phyloP scores from a whole-genome alignment of 768 basidiomycete species.

The Hysterangium stoloniferum region DNA sequence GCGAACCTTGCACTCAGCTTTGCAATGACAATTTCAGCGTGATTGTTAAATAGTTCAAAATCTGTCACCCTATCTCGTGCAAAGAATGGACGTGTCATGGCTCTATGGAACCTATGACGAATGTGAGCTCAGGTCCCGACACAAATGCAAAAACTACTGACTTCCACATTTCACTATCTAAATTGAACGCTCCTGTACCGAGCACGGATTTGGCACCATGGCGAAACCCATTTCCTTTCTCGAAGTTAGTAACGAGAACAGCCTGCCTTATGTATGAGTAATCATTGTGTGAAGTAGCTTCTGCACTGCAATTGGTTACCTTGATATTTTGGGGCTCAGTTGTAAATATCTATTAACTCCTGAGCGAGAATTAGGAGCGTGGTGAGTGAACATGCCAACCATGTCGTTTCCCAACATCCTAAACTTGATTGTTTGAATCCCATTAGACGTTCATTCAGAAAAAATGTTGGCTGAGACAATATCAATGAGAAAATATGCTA shows the following conservation, averaged over 20 bases:
- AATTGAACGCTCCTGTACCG: slow-evolving; percentile 35
- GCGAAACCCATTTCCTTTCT: slow-evolving; percentile 36
- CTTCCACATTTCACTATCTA: slow-evolving; percentile 36
- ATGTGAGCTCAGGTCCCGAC: neutral
- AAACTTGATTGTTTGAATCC: slow-evolving; percentile 28
- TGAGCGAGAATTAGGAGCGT: slow-evolving; percentile 37
- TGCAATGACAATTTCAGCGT: slow-evolving; percentile 38
- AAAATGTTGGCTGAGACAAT: slow-evolving; percentile 23
- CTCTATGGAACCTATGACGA: slow-evolving; percentile 45
- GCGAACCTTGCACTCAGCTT: slow-evolving; percentile 41
- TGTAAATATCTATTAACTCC: neutral
- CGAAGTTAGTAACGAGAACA: slow-evolving; percentile 35
- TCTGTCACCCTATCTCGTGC: slow-evolving; percentile 49
- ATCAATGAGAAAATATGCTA: neutral
- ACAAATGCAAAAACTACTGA: slow-evolving; percentile 13
- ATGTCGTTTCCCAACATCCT: slow-evolving; percentile 4
- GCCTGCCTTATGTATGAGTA: slow-evolving; percentile 22
- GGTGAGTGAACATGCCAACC: slow-evolving; percentile 3
- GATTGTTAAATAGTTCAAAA: slow-evolving; percentile 53
- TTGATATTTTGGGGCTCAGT: neutral
- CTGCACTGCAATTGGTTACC: neutral
- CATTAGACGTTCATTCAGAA: slow-evolving; percentile 17
- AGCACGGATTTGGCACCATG: slow-evolving; percentile 20
- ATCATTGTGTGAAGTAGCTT: neutral
- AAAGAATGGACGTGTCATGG: slow-evolving; percentile 59